A percentile compares a stretch with the other conserved stretches of the same genome.
Conservation (phyloP, 2,329 filamentous ascomycete genomes). For the Mycosphaerella arachidis region DNA sequence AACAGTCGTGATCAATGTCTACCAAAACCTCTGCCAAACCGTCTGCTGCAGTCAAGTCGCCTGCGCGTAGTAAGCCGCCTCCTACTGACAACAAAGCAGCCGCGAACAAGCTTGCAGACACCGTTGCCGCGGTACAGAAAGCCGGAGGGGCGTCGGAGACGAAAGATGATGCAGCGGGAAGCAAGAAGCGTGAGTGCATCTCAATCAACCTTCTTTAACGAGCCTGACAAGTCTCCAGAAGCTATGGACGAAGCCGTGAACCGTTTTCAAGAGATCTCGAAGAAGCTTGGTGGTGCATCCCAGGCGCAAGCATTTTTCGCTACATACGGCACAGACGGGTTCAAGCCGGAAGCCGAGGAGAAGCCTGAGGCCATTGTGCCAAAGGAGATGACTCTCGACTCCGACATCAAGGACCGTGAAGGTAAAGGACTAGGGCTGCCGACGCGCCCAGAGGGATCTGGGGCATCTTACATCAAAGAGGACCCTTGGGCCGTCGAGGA, state of each 20-base stretch:
- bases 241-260: background rate
- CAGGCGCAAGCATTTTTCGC: background rate
- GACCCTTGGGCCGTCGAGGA: background rate
- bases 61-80: too few relatives aligned
- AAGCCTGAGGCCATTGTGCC: background rate
- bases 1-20: too few relatives aligned
- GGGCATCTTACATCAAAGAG: background rate
- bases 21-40: too few relatives aligned
- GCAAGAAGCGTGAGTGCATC: too few relatives aligned
- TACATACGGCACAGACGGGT: background rate
- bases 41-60: too few relatives aligned
- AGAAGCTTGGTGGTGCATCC: background rate
- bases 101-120: too few relatives aligned
- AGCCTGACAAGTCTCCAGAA: background rate
- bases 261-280: background rate
- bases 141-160: too few relatives aligned
- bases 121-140: too few relatives aligned
- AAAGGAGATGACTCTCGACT: background rate
- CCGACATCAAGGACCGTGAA: background rate
- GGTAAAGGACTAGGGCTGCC: background rate
- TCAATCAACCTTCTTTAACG: too few relatives aligned
- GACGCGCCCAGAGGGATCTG: background rate
- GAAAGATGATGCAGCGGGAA: too few relatives aligned
- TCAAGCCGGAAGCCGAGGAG: background rate
- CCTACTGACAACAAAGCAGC: too few relatives aligned